Base-by-base conservation (phyloP, 2,329 filamentous ascomycete genomes). In the Diaporthe citriasiana region DNA sequence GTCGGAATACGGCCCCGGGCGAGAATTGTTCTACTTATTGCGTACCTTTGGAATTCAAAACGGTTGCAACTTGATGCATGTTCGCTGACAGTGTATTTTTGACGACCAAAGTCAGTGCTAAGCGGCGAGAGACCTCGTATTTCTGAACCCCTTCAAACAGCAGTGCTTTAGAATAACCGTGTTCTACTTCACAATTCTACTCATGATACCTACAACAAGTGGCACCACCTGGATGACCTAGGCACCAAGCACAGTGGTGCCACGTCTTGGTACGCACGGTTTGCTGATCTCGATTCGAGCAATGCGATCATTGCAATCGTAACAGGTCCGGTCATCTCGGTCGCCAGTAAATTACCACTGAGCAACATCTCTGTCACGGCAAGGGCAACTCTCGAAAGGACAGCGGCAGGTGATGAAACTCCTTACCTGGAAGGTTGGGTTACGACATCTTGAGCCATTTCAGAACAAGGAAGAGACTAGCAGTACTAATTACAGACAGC, bases 401-500 rank as follows among this genome's bases (percentile, higher is more conserved):
- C n/a, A 4, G 5, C 33, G 33, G 33, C 9, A 17, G 5, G 13
- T 5, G 13, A 4, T 6, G 55, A 30, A 25, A 15, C 1, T n/a
- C 5, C 0, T 9, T 9, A 15, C 25, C 15, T 27, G 8, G 12
- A 2, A 27, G 38, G 3, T 22, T 19, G 15, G 38, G 15, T 22
- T 60, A 8, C 15, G 12, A 30, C 0, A 30, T 15, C 6, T 60
- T 6, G 25, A 13, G 30, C 19, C 3, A 13, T 40, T 60, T 4
- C 4, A 30, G 33, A 13, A 25, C 2, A 15, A 9, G 6, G 7
- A 51, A 51, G 7, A 8, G 9, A 47, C 10, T 15, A 47, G 19
- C 19, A 47, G 27, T 38, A 19, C 4, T 57, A 47, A 27, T 57
- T 59, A 81, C 72, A 81, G 76, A 76, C 79, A 81, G 76, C 79